Base-by-base conservation (phyloP, 2,329 filamentous ascomycete genomes). In the Aspergillus tanneri region DNA sequence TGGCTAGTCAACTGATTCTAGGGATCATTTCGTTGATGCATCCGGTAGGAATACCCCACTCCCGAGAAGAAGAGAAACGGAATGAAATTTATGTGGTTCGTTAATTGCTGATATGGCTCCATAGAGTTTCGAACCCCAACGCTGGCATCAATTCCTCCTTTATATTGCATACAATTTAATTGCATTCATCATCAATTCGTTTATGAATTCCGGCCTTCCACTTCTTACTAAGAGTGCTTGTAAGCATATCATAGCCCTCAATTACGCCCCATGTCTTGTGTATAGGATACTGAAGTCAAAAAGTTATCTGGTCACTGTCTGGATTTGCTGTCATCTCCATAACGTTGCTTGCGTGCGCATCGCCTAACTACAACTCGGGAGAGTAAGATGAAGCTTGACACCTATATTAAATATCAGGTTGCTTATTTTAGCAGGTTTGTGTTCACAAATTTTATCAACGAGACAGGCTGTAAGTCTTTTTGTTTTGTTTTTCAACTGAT, bases 141-240 rank as follows among this genome's bases (percentile, higher is more conserved):
- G 80, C 3, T 89, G 85, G 83, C 85, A 90, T 58, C 83, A 87
- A 55, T 89, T 89, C 65, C 71, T 88, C 22, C 84, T 89, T 39
- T 89, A 88, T 65, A 76, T 86, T 36, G 84, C 67, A 5, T 85
- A 83, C 61, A 84, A 81, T 5, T 49, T 83, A 18, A 67, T 79
- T 12, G 82, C 82, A 3, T 81, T 88, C 49, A 47, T 80, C 39
- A 71, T 88, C 65, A 89, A 89, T 54, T 79, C 82, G 1, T 85
- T 88, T 55, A 72, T 78, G 61, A 85, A 82, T 57, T 70, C 73
- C 3, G 59, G 83, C 3, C 73, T 90, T 3, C 85, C 86, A 0
- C 74, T 78, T 10, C 73, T 89, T 56, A 89, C 84, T 61, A 83
- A 86, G 62, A 76, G 77, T 14, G 86, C 86, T 1, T 86, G 67